Percentiles rank a stretch among this genome's conserved stretches.
These are phyloP conservation scores for Fusarium pseudocircinatum DNA, from an alignment of 2,329 filamentous ascomycete species.

Conservation along the genomic window DNA sequence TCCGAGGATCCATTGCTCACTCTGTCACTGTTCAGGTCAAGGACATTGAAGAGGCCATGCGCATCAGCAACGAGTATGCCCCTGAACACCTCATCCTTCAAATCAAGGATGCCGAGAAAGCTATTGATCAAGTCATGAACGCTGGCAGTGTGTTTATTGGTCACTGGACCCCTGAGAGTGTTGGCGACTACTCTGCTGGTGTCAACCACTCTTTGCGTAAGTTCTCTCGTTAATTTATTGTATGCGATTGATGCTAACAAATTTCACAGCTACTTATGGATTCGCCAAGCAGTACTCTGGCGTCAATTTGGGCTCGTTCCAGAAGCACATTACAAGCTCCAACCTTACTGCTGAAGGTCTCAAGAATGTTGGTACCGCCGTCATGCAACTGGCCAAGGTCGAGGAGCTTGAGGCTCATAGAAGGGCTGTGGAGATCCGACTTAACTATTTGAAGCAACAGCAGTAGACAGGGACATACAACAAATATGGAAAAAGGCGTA, in stretches of 20 bases:
- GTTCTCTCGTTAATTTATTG: slow-evolving; percentile 51
- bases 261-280: slow-evolving; percentile 82
- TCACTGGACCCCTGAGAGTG: slow-evolving; percentile 95
- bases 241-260: slow-evolving; percentile 27
- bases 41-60: slow-evolving; percentile 77
- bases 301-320: slow-evolving; percentile 93
- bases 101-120: slow-evolving; percentile 76
- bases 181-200: slow-evolving; percentile 97
- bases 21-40: slow-evolving; percentile 85
- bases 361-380: slow-evolving; percentile 83
- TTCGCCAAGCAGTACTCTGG: slow-evolving; percentile 99
- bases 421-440: slow-evolving; percentile 85
- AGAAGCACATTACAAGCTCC: slow-evolving; percentile 97
- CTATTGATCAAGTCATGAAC: slow-evolving; percentile 85
- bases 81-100: slow-evolving; percentile 97
- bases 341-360: slow-evolving; percentile 88
- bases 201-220: slow-evolving; percentile 97
- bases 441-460: slow-evolving; percentile 60
- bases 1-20: slow-evolving; percentile 88
- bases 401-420: slow-evolving; percentile 96
- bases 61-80: slow-evolving; percentile 90
- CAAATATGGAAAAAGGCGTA: slow-evolving; percentile 19
- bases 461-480: slow-evolving; percentile 32
- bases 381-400: slow-evolving; percentile 94
- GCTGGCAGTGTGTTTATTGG: slow-evolving; percentile 97